phyloP scores from a whole-genome alignment of 768 basidiomycete species.

The Termitomyces bulborhizus region DNA sequence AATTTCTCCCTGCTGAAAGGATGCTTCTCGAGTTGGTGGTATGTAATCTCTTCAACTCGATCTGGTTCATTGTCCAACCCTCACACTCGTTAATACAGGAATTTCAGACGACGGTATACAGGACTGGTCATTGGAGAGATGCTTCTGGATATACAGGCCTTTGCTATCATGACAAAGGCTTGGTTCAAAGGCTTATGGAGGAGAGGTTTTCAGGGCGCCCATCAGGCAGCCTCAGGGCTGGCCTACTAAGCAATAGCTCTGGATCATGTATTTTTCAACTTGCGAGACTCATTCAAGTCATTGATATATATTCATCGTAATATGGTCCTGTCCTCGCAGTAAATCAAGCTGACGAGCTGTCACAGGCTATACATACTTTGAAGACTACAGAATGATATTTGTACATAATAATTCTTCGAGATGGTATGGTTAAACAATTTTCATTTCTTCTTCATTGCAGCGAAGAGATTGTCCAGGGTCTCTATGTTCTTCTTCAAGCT shows the following conservation, averaged over 20 bases:
- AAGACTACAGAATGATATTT: not conserved
- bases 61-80: not conserved
- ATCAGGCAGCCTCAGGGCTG: slow-evolving; percentile 68
- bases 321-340: not conserved
- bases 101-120: slow-evolving; percentile 48
- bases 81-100: slow-evolving; percentile 32
- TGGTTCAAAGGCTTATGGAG: slow-evolving; percentile 63
- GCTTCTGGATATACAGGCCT: slow-evolving; percentile 59
- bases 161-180: slow-evolving; percentile 43
- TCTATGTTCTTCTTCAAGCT: slow-evolving; percentile 35
- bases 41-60: slow-evolving; percentile 19
- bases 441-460: slow-evolving; percentile 25
- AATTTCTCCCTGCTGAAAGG: slow-evolving; percentile 38
- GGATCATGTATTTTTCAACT: not conserved
- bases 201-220: slow-evolving; percentile 59
- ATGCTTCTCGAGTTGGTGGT: slow-evolving; percentile 70
- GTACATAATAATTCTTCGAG: not conserved
- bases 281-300: not conserved
- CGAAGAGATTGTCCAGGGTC: slow-evolving; percentile 50
- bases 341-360: not conserved
- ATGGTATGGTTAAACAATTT: not conserved
- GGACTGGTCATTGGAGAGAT: slow-evolving; percentile 49
- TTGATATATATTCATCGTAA: not conserved
- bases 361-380: not conserved
- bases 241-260: slow-evolving; percentile 17